Percentiles rank a stretch among this genome's conserved stretches.
Conservation (phyloP, 352 stramenopile species). For the Pythium pyrilobum region DNA sequence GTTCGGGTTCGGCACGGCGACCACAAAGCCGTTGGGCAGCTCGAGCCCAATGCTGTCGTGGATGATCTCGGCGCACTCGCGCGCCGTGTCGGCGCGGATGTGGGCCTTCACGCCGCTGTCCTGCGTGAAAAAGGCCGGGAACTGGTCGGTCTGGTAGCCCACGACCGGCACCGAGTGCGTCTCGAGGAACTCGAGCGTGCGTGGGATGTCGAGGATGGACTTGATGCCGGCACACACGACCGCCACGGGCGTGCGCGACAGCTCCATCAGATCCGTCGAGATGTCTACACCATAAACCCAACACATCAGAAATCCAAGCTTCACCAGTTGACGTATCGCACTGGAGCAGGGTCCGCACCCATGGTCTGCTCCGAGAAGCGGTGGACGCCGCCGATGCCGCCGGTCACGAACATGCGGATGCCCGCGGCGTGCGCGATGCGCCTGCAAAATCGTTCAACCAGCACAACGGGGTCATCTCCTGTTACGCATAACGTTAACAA, state of each 20-base stretch:
- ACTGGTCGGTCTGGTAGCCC: conserved; percentile 89
- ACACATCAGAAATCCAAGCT: too few species aligned
- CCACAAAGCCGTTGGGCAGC: conserved; percentile 80
- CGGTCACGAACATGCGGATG: conserved; percentile 97
- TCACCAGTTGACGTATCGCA: too few species aligned
- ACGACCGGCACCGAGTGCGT: conserved; percentile 95
- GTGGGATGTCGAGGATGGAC: conserved; percentile 96
- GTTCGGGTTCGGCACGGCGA: conserved; percentile 88
- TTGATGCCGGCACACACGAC: conserved; percentile 99
- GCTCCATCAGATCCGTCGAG: conserved; percentile 95
- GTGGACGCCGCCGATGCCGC: conserved; percentile 96
- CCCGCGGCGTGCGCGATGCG: conserved; percentile 90
- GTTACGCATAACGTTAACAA: not conserved
- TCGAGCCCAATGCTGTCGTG: conserved; percentile 68
- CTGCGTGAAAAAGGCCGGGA: conserved; percentile 98
- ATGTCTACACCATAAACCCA: conserved; percentile 60
- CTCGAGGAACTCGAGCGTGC: conserved; percentile 97
- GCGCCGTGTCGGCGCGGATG: conserved; percentile 75
- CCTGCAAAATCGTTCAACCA: conserved; percentile 28
- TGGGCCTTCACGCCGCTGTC: conserved; percentile 86
- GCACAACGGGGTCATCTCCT: not conserved
- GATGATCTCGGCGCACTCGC: conserved; percentile 85
- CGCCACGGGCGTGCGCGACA: conserved; percentile 92
- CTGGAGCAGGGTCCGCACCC: too few species aligned
- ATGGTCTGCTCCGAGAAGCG: conserved; percentile 91